Base-by-base conservation (phyloP, 2,329 filamentous ascomycete species). In the Plenodomus biglobosus region DNA sequence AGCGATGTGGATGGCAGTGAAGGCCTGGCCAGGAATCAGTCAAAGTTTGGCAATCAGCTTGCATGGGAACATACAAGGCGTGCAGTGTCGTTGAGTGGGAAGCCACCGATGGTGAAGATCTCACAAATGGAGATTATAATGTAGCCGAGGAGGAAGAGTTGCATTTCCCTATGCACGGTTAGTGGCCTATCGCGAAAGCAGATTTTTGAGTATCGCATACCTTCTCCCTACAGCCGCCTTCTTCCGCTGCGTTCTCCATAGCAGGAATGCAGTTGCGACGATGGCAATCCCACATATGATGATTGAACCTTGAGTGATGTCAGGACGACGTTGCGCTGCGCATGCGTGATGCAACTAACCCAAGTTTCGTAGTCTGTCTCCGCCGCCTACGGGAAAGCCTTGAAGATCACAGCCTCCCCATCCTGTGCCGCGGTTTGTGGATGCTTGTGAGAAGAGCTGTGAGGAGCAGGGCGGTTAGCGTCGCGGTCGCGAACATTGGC, bases 71-170 rank as follows among this genome's bases (percentile, higher is more conserved):
- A 56, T 80, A 88, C 90, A 63, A 88, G 80, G 69, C 91, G 85
- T 49, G 89, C 87, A 41, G 75, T 83, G 43, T 79, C 75, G 58
- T 82, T 77, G 17, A 96, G 75, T 2, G 92, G 91, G 64, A 99
- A 92, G 22, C 86, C 88, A 59, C 94, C 94, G 30, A 97, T 85
- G 0, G 91, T 92, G 75, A 99, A 96, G 65, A 99, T 96, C 72
- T 97, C 94, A 75, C 92, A 96, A 64, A 99, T 88, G 63, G 88
- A 85, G 52, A 97, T 85, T 49, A 97, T 74, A 48, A 95, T 87
- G 71, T 90, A 99, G 42, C 88, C 86, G 36, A 89, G 54, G 42
- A 99, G 82, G 75, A 99, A 97, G 27, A 96, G 66, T 79, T 99
- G 94, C 83, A 99, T 97, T 74, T 99, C 94, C 73, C 94, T 95